These are phyloP conservation scores for Plectosphaerella cucumerina DNA, from an alignment of 2,329 filamentous ascomycete species.

Conservation along the genomic window DNA sequence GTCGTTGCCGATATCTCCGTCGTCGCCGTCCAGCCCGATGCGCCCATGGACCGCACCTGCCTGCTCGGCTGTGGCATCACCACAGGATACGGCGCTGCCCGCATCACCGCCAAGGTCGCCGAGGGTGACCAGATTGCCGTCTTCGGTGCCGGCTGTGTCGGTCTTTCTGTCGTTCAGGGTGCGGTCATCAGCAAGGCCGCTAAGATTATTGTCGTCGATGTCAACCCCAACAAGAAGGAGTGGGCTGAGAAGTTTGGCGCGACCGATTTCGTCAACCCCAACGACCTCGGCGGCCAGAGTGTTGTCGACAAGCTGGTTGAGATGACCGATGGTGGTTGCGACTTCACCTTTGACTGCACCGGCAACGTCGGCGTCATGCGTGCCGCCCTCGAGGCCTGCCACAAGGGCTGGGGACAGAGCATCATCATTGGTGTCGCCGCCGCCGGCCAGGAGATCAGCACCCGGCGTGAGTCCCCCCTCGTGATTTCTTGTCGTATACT, in stretches of 20 bases:
- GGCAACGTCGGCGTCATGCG: conserved; percentile 96
- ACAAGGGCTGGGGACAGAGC: conserved; percentile 98
- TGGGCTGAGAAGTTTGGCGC: conserved; percentile 95
- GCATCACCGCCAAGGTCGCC: conserved; percentile 89
- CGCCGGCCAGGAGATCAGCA: conserved; percentile 92
- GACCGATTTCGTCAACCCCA: conserved; percentile 94
- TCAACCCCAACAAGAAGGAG: conserved; percentile 86
- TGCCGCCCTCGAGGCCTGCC: conserved; percentile 91
- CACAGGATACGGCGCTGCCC: conserved; percentile 93
- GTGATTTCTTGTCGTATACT: conserved; percentile 3
- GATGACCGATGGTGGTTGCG: conserved; percentile 96
- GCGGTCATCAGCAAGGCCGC: conserved; percentile 77
- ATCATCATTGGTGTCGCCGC: conserved; percentile 98
- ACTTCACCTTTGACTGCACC: conserved; percentile 99
- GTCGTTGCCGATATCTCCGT: conserved; percentile 98
- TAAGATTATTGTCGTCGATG: conserved; percentile 69
- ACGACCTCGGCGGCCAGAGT: conserved; percentile 69
- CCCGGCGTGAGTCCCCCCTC: conserved; percentile 66
- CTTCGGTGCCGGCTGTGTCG: conserved; percentile 95
- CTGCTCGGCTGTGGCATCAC: conserved; percentile 97
- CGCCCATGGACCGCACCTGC: conserved; percentile 93
- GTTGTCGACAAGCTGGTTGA: conserved; percentile 92
- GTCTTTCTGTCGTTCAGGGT: conserved; percentile 91
- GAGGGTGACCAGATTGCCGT: conserved; percentile 85
- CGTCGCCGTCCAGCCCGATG: conserved; percentile 84